These are phyloP conservation scores for Apiospora marii DNA, from an alignment of 2,329 filamentous ascomycete species.

Conservation along the genomic window DNA sequence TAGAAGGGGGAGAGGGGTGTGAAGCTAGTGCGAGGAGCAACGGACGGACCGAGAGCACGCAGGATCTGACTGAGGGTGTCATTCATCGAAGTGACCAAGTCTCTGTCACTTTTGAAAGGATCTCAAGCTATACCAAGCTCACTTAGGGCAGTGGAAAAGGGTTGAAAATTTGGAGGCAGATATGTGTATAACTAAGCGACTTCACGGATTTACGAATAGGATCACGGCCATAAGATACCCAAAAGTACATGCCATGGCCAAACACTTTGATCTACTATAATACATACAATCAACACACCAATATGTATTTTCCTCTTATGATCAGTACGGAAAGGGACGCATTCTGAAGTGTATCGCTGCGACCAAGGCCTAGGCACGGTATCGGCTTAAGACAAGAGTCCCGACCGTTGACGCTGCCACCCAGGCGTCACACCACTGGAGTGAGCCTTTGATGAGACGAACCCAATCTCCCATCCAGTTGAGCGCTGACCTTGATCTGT, in stretches of 20 bases:
- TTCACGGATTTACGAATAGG: background rate
- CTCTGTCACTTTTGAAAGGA: background rate
- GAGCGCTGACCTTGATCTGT: background rate
- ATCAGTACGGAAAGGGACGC: no score
- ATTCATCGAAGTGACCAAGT: background rate
- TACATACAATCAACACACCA: background rate
- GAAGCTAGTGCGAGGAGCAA: background rate
- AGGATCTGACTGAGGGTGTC: background rate
- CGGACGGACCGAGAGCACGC: background rate
- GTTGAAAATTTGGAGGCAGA: background rate
- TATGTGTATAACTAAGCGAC: background rate
- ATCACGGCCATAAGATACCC: background rate
- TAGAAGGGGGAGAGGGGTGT: background rate
- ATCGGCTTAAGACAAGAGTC: no score
- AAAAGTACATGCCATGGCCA: background rate
- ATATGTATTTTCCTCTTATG: no score
- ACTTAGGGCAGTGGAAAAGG: background rate
- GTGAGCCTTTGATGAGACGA: background rate
- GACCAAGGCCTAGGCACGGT: no score
- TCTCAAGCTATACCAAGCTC: background rate
- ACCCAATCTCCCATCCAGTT: background rate
- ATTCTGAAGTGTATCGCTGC: background rate
- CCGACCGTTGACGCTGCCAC: background rate
- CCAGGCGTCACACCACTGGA: background rate
- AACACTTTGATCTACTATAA: background rate